Evolutionary conservation across 1,139 yeast species (phyloP), one percentile per base, ranked within the genome.

Genomic region (Yamadazyma atlantica): DNA sequence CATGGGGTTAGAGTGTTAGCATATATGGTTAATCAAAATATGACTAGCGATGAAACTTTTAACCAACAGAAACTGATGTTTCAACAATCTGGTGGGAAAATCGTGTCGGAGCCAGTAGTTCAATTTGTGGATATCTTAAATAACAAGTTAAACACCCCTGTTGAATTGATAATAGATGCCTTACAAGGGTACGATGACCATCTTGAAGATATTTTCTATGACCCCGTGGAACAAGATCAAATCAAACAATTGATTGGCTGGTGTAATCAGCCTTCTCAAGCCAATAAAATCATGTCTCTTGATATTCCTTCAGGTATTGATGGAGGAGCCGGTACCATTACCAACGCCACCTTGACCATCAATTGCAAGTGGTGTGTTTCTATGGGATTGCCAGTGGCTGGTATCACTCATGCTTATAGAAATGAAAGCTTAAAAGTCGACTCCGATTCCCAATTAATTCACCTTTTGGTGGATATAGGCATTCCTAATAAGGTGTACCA

Each of bases 261-360:
- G 96, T 78, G 85, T 44, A 84, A 85, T 46, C 66, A 65, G 35
- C 74, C 74, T n/a, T 55, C 55, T 11, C 67, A 65, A 29, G 64
- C 64, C 33, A 64, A 73, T 7, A 74, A 78, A 34, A 64, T 82
- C 11, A 64, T 86, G 66, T 84, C 95, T 0, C 58, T 89, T 19
- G 96, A 88, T 52, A 77, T 86, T 24, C 94, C 96, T 2, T 76
- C 90, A 0, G 96, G 96, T 6, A 69, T 85, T 30, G 96, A 88
- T 53, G 84, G 94, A 7, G 87, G 95, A 4, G 81, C 94, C 0
- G 96, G 96, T 7, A 72, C 81, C 4, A 54, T 64, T 2, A 57
- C 57, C 42, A 67, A 66, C 29, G 62, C 61, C 3, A 45, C 57
- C 14, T 47, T 70, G 34, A 54, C 53, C 25, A 50, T 69, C 17